Base-by-base conservation (phyloP, 805 yeast genomes). In the Torulaspora indica region DNA sequence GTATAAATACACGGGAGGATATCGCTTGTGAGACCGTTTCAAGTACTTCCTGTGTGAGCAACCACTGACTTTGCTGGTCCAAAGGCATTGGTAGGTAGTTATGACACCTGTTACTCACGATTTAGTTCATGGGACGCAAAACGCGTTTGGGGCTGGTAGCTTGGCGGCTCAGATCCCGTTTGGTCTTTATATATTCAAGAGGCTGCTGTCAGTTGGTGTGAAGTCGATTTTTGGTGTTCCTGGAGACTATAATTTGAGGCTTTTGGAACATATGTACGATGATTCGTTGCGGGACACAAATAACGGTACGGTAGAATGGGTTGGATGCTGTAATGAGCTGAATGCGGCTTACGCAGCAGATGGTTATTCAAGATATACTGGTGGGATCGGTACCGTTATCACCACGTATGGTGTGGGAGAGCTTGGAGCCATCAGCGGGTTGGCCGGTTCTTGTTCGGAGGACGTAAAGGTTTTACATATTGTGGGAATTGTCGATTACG, bases 281-380 rank as follows among this genome's bases (percentile, higher is more conserved):
- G 57, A 68, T 34, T 40, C 43, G 10, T 25, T 51, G 10, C 40
- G 43, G 15, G 37, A 30, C 14, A 13, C 23, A 5, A 38, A 36
- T 3, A 33, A 38, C 14, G 30, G 32, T 14, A 32, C 18, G 12
- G 61, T 83, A 53, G 67, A 77, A 42, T 88, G 95, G 86, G 72
- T 85, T 38, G 95, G 95, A 18, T 78, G 80, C 48, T 86, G 95
- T 69, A 89, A 89, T 59, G 97, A 89, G 68, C 73, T 89, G 51
- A 90, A 89, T 59, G 82, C 93, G 3, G 93, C 95, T 7, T 89
- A 90, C 61, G 81, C 93, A 5, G 90, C 91, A 6, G 96, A 90
- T 63, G 97, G 96, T 4, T 90, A 86, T 57, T 79, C 93, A 14
- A 75, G 91, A 48, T 69, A 40, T 60, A 65, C 47, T 68, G 69